Conservation (phyloP, 202 grass and related monocot species). For the Zoysia matrella region DNA sequence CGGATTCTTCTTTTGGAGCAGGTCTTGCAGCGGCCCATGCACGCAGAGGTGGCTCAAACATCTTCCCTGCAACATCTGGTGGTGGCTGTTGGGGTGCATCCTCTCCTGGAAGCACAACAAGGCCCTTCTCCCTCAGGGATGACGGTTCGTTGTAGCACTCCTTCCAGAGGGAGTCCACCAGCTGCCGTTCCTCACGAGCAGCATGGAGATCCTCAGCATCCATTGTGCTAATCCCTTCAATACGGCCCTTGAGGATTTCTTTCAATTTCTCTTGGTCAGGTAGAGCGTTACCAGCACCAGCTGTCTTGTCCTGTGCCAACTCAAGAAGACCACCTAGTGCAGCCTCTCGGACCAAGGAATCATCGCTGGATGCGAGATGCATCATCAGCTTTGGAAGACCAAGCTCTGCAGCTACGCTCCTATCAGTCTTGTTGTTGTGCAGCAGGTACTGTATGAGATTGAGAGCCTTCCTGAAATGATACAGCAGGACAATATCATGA, state of each 20-base stretch:
- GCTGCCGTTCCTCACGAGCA: constrained; percentile 67
- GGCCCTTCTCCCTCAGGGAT: constrained; percentile 69
- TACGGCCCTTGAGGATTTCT: constrained; percentile 59
- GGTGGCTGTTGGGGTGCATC: constrained; percentile 47
- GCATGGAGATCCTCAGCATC: constrained; percentile 54
- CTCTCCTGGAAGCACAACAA: constrained; percentile 82
- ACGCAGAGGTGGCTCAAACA: constrained; percentile 71
- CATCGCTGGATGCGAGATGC: constrained; percentile 65
- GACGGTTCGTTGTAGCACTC: constrained; percentile 69
- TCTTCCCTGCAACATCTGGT: constrained; percentile 62
- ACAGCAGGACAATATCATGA: background rate
- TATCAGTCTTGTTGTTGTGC: constrained; percentile 65
- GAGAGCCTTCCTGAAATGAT: constrained; percentile 77
- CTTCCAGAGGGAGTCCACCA: constrained; percentile 80
- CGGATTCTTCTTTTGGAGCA: constrained; percentile 24
- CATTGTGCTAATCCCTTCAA: constrained; percentile 64
- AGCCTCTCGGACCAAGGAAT: constrained; percentile 78
- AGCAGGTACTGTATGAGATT: constrained; percentile 67
- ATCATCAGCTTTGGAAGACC: constrained; percentile 71
- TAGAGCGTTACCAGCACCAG: constrained; percentile 4
- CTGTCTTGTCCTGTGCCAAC: constrained; percentile 54
- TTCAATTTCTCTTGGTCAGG: constrained; percentile 67
- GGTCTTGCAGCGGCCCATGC: constrained; percentile 46
- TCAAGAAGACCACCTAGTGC: constrained; percentile 75
- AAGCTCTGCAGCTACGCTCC: constrained; percentile 54